These are phyloP conservation scores for Backusella tarrabulga DNA, from an alignment of 192 early-diverging fungal species.

Conservation along the genomic window DNA sequence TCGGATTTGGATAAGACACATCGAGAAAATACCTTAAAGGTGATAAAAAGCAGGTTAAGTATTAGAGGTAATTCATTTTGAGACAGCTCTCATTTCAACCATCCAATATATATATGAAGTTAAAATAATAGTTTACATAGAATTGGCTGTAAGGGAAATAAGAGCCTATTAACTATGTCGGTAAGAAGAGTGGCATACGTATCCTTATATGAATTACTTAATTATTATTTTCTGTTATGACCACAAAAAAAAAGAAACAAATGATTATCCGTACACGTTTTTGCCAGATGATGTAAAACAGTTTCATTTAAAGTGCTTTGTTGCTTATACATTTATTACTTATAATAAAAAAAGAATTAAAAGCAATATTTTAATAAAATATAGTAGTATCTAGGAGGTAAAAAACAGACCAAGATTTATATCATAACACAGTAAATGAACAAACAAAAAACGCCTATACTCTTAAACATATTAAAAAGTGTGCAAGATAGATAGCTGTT, in stretches of 20 bases:
- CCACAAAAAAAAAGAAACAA: background rate
- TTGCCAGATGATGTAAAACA: background rate
- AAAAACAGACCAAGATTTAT: too few relatives aligned
- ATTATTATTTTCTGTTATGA: too few relatives aligned
- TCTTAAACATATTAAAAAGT: background rate
- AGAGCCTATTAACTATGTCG: background rate
- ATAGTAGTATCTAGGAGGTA: too few relatives aligned
- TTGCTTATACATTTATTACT: background rate
- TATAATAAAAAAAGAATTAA: background rate
- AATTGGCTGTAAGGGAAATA: background rate
- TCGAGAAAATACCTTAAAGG: background rate
- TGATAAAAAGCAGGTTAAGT: background rate
- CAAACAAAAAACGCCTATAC: background rate
- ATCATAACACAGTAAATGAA: background rate
- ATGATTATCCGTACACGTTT: background rate
- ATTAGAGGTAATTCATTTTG: background rate
- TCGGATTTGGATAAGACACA: background rate
- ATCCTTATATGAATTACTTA: too few relatives aligned
- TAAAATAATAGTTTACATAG: background rate
- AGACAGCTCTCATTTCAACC: background rate
- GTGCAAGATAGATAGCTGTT: background rate
- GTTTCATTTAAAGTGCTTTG: background rate
- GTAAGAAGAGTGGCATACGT: too few relatives aligned
- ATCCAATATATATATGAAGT: background rate
- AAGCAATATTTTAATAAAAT: background rate